These are phyloP conservation scores for Eragrostis tef DNA, from an alignment of 202 grass and related monocot species.

Conservation along the genomic window DNA sequence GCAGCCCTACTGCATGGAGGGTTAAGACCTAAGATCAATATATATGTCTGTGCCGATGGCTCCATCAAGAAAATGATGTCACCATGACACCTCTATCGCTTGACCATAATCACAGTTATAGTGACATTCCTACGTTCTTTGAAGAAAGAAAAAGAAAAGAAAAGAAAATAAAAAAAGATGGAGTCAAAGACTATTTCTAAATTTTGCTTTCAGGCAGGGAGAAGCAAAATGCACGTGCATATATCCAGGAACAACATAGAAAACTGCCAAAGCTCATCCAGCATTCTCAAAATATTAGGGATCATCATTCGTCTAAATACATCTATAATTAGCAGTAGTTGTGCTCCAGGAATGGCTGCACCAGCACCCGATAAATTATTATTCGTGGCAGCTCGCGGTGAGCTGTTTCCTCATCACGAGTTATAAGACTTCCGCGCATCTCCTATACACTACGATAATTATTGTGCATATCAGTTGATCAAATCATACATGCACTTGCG, in stretches of 20 bases:
- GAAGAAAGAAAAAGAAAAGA: neutral
- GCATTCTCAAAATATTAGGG: neutral
- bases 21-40: too few relatives aligned
- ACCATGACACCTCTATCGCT: too few relatives aligned
- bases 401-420: constrained; percentile 6
- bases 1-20: too few relatives aligned
- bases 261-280: neutral
- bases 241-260: neutral
- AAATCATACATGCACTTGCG: neutral
- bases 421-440: neutral
- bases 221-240: neutral
- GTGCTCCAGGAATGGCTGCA: neutral
- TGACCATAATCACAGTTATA: too few relatives aligned
- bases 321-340: neutral
- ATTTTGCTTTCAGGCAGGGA: neutral
- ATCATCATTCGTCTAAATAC: neutral
- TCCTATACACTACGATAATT: neutral
- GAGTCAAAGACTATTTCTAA: neutral
- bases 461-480: neutral
- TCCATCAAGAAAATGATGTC: too few relatives aligned
- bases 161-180: neutral
- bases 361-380: neutral
- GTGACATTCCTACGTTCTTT: too few relatives aligned
- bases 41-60: too few relatives aligned
- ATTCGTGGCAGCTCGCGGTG: neutral